Percentiles rank a stretch among this genome's conserved stretches.
Conservation (phyloP, 1,139 yeast species). For the Meyerozyma carpophila region DNA sequence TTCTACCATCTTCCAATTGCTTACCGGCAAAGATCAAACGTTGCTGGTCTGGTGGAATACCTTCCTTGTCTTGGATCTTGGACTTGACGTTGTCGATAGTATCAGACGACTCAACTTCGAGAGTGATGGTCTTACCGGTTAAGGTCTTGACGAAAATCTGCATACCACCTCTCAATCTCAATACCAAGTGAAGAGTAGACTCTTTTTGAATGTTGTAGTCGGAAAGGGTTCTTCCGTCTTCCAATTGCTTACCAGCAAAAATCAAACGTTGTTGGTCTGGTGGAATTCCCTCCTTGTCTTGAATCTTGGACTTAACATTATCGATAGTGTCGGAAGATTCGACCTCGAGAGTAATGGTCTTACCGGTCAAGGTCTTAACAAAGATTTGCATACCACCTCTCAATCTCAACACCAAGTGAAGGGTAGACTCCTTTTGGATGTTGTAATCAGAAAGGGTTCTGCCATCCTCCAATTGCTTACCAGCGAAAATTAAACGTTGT, state of each 20-base stretch:
- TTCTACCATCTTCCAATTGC: conserved; percentile 99
- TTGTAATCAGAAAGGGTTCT: conserved; percentile 15
- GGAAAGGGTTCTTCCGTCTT: conserved; percentile 87
- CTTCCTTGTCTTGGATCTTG: conserved; percentile 99
- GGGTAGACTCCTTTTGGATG: conserved; percentile 14
- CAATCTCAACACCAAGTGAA: conserved; percentile 51
- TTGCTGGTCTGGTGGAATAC: conserved; percentile 99
- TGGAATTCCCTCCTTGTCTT: conserved; percentile 93
- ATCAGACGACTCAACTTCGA: conserved; percentile 98
- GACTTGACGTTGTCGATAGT: conserved; percentile 99
- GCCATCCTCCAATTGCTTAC: conserved; percentile 16
- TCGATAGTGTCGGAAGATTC: conserved; percentile 93
- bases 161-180: conserved; percentile 89
- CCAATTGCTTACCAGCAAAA: conserved; percentile 92
- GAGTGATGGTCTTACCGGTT: conserved; percentile 98
- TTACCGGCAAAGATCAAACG: conserved; percentile 99
- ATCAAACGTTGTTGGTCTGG: conserved; percentile 93
- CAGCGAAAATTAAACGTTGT: conserved; percentile 14
- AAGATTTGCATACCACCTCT: conserved; percentile 77
- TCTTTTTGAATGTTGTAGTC: conserved; percentile 96
- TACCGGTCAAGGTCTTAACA: conserved; percentile 84
- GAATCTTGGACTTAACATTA: conserved; percentile 90
- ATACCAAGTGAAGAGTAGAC: conserved; percentile 81
- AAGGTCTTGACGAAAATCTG: conserved; percentile 98
- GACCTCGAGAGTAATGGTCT: conserved; percentile 90